Percentiles rank a stretch among this genome's conserved stretches.
Conservation (phyloP, 2,329 filamentous ascomycete genomes). For the Sporothrix pallida region DNA sequence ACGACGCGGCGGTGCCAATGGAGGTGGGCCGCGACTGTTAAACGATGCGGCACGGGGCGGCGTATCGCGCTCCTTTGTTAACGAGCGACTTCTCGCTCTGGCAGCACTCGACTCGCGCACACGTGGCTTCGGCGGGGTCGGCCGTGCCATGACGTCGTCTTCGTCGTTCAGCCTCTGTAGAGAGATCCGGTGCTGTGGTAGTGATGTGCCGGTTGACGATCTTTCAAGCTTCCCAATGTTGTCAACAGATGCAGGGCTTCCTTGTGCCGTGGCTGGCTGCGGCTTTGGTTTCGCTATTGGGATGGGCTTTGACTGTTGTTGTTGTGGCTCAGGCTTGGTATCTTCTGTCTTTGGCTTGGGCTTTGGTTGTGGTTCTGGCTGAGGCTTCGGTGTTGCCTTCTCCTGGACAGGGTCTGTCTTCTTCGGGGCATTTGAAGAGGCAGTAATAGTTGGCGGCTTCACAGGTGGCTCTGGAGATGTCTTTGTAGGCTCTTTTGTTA, state of each 20-base stretch:
- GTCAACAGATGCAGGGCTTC: neutral
- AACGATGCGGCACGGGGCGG: conserved; percentile 9
- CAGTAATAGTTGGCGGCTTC: neutral
- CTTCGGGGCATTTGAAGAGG: neutral
- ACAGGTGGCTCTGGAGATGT: neutral
- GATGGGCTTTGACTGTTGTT: neutral
- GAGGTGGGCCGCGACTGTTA: neutral
- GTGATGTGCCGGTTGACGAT: neutral
- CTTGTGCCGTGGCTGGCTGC: neutral
- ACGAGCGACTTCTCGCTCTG: neutral
- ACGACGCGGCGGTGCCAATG: conserved; percentile 18
- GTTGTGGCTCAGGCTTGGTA: neutral
- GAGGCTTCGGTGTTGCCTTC: neutral
- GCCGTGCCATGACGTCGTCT: conserved; percentile 23
- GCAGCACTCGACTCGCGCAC: conserved; percentile 19
- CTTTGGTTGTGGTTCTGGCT: conserved; percentile 4
- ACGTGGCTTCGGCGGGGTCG: conserved; percentile 21
- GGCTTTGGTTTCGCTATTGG: neutral
- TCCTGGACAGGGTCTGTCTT: too few relatives aligned
- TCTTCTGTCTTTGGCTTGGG: neutral
- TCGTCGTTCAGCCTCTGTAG: conserved; percentile 31
- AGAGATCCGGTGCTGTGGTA: conserved; percentile 8
- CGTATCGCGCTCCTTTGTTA: neutral
- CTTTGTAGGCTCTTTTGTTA: neutral
- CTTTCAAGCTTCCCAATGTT: neutral